Evolutionary conservation across 305 asterid species (phyloP), one percentile per base, ranked within the genome.

Genomic region (Fraxinus sp.): DNA sequence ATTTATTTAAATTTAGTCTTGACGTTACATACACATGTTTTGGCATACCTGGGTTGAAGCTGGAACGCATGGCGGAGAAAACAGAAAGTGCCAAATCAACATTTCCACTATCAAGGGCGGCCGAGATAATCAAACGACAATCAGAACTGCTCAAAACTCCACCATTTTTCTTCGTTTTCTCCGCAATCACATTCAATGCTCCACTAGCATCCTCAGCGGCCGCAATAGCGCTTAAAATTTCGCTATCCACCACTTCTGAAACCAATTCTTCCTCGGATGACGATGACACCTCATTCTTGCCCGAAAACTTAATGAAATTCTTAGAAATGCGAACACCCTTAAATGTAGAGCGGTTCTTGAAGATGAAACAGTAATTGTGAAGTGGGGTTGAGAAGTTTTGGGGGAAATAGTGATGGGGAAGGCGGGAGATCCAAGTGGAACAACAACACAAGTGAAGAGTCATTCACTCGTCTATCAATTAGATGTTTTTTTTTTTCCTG

Each of bases 21-120:
- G 35, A 39, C 49, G 5, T 30, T 24, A 66, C 6, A 24, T 66
- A 66, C 35, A 28, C 8, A 18, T 2, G 20, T 28, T 70, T n/a
- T 11, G 75, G 75, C 13, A 33, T 79, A 93, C 97, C 95, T 74
- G 94, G 82, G 77, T 84, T 91, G 39, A 95, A 92, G 87, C 89
- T 90, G 64, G 95, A 89, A 76, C 96, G 96, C 99, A 93, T 94
- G 83, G 97, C 95, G 76, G 87, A 87, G 91, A 93, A 95, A 0
- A 95, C 90, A 3, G 97, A 93, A 79, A 94, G 92, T 4, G 99
- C 97, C 92, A 95, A 81, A 36, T 93, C 98, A 83, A 92, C 93
- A 88, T 93, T 95, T 83, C 92, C 92, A 18, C 95, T 88, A 72
- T 90, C 95, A 88, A 94, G 91, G 18, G 99, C 98, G 13, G 96